Conservation (phyloP, 2,329 filamentous ascomycete species). For the Cytospora paraplurivora region DNA sequence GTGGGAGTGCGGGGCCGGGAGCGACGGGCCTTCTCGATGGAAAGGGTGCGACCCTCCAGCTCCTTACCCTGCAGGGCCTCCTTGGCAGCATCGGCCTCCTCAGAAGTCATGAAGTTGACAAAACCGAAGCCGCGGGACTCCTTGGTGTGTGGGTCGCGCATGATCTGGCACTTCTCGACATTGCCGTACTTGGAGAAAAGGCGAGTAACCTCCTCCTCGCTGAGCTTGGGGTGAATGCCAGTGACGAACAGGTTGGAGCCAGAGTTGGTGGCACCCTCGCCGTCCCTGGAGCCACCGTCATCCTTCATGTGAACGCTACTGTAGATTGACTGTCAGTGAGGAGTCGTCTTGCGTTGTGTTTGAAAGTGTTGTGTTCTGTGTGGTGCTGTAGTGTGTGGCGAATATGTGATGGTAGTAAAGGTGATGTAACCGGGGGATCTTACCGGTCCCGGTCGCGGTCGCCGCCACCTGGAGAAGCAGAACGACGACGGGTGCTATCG, state of each 20-base stretch:
- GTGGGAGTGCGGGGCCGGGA: constrained; percentile 93
- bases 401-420: constrained; percentile 18
- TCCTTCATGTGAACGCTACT: constrained; percentile 55
- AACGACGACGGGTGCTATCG: constrained; percentile 58
- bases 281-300: constrained; percentile 47
- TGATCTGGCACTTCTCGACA: constrained; percentile 99
- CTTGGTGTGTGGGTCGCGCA: constrained; percentile 97
- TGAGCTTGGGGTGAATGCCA: constrained; percentile 90
- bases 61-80: constrained; percentile 94
- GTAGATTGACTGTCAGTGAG: neutral
- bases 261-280: constrained; percentile 78
- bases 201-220: constrained; percentile 86
- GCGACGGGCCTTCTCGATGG: constrained; percentile 98
- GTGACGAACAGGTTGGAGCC: constrained; percentile 99
- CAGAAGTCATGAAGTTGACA: constrained; percentile 96
- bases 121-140: constrained; percentile 99
- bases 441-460: constrained; percentile 56
- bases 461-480: constrained; percentile 58
- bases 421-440: constrained; percentile 25
- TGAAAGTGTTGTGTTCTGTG: constrained; percentile 1
- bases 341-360: neutral
- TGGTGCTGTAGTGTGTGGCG: constrained; percentile 24
- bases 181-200: constrained; percentile 99
- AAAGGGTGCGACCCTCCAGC: constrained; percentile 92
- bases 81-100: constrained; percentile 95